A percentile compares a stretch with the other conserved stretches of the same genome.
These are phyloP conservation scores for Articulospora tetracladia DNA, from an alignment of 495 filamentous ascomycete genomes.

Conservation along the genomic window DNA sequence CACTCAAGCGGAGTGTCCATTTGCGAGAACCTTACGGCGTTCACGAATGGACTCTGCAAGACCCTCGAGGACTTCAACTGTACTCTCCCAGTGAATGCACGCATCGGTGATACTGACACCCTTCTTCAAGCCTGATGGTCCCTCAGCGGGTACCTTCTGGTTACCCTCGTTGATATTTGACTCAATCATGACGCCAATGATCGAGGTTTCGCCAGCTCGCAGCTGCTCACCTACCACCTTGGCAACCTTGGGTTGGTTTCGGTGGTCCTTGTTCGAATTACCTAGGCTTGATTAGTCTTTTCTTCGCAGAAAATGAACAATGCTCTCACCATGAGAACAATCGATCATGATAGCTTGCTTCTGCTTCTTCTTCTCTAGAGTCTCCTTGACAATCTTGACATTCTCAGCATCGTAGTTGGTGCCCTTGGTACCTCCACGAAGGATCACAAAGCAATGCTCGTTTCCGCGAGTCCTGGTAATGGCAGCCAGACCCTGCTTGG, in stretches of 20 bases:
- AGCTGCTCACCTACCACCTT: conserved; percentile 79
- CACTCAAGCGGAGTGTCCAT: not conserved
- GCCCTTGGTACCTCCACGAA: conserved; percentile 87
- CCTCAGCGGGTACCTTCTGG: conserved; percentile 89
- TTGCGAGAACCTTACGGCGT: conserved; percentile 46
- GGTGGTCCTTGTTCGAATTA: conserved; percentile 71
- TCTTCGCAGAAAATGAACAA: not conserved
- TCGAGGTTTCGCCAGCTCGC: conserved; percentile 78
- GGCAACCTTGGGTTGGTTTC: conserved; percentile 92
- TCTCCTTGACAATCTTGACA: conserved; percentile 74
- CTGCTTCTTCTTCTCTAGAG: conserved; percentile 78
- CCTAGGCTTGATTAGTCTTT: conserved; percentile 40
- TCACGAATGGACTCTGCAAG: conserved; percentile 81
- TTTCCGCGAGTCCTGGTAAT: conserved; percentile 92
- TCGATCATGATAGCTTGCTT: conserved; percentile 94
- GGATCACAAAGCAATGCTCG: conserved; percentile 94
- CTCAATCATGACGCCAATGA: conserved; percentile 98
- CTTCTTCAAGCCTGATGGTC: conserved; percentile 73
- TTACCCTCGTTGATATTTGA: conserved; percentile 95
- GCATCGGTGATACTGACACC: conserved; percentile 97
- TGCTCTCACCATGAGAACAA: conserved; percentile 77
- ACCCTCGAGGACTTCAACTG: conserved; percentile 78
- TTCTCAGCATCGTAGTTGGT: conserved; percentile 90
- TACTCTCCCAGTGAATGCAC: conserved; percentile 92
- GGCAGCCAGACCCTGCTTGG: conserved; percentile 95